Conservation (phyloP, 2,329 filamentous ascomycete species). For the Epichloe festucae region DNA sequence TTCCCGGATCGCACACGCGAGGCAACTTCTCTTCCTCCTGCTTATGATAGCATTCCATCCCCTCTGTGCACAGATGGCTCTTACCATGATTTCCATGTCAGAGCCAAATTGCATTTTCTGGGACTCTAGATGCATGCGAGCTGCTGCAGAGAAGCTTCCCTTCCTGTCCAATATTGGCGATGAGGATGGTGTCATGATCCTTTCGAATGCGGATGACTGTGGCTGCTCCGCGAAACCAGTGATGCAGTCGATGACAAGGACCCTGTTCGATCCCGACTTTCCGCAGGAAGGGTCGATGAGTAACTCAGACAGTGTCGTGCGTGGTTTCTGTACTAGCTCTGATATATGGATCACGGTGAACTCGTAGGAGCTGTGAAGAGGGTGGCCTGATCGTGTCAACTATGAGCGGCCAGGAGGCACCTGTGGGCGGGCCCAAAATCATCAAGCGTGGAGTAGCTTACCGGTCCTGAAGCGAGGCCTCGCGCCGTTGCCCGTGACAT, state of each 20-base stretch:
- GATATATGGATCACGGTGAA: conserved; percentile 47
- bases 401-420: neutral
- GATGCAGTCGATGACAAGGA: conserved; percentile 52
- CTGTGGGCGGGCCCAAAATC: neutral
- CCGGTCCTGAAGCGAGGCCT: conserved; percentile 35
- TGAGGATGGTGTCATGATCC: conserved; percentile 16
- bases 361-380: conserved; percentile 49
- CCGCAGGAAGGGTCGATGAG: conserved; percentile 23
- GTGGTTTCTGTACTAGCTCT: conserved; percentile 36
- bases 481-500: conserved; percentile 29
- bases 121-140: conserved; percentile 44
- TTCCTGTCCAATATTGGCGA: conserved; percentile 20
- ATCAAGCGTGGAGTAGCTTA: conserved; percentile 15
- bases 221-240: conserved; percentile 36
- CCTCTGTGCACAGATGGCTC: conserved; percentile 60
- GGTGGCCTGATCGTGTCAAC: conserved; percentile 34
- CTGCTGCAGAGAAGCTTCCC: conserved; percentile 28
- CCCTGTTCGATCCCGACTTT: conserved; percentile 20
- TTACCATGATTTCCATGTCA: conserved; percentile 56
- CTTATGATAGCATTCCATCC: conserved; percentile 65
- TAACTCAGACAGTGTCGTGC: conserved; percentile 33
- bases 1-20: conserved; percentile 64
- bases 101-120: conserved; percentile 46
- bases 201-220: conserved; percentile 33
- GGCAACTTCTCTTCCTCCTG: conserved; percentile 51